Evolutionary conservation across 140 eudicot species (phyloP), one percentile per base, ranked within the genome.

Genomic region (Eryngium alpinum): DNA sequence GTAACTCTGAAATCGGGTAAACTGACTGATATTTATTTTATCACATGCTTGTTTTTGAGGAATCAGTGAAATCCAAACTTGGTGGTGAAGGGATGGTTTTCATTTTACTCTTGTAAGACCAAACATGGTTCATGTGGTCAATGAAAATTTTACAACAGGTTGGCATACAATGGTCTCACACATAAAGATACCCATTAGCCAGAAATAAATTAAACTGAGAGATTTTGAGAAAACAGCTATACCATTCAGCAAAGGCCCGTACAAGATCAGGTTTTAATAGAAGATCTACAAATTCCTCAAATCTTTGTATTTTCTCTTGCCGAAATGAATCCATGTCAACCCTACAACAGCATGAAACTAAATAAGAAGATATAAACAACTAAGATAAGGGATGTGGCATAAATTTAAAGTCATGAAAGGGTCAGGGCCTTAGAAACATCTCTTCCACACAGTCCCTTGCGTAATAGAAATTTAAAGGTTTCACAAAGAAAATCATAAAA

Each of bases 181-280:
- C 1, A 17, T 17, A 29, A n/a, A 15, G 16, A 70, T 21, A 7
- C 9, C 31, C 12, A 32, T 2, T 70, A 70, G 46, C 49, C 0
- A 32, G 14, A 32, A 3, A 70, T 46, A 70, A 5, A 32, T 16
- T 70, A 22, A 33, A 43, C 5, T 38, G 12, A 0, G 19, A 43
- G 44, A 72, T 21, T 34, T 21, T 27, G 62, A 85, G n/a, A 50
- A 57, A 29, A 60, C 17, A 72, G 0, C 53, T 4, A 24, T 85
- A 91, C 99, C 99, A 79, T 84, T 95, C 93, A 56, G 89, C 95
- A 82, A 89, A 92, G 50, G 93, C 97, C 24, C 77, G 88, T 70
- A 92, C 92, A 84, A 95, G 99, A 87, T 91, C 95, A 65, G 97
- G 97, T 81, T 95, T 95, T 84, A 95, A 82, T 49, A 97, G 92